These are phyloP conservation scores for Macaranga tanarius DNA, from an alignment of 441 rosid genomes.

Conservation along the genomic window DNA sequence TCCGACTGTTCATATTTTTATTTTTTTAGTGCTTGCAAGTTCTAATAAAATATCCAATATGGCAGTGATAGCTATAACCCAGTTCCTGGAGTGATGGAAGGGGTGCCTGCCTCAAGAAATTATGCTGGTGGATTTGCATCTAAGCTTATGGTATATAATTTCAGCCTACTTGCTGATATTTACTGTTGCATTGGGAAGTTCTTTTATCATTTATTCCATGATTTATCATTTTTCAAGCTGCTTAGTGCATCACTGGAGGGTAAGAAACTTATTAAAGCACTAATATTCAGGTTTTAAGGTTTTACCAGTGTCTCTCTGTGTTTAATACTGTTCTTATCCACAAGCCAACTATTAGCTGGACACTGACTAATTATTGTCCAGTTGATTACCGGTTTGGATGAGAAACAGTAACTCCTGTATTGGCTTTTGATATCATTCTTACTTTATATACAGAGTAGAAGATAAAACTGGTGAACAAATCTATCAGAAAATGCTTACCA, in stretches of 20 bases:
- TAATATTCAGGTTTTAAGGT: not conserved
- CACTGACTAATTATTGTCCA: not conserved
- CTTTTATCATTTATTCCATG: not conserved
- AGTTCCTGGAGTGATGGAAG: conserved; percentile 96
- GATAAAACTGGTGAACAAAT: not conserved
- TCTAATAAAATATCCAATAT: conserved; percentile 18
- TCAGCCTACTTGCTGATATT: not conserved
- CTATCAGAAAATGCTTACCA: not conserved
- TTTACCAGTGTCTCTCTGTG: not conserved
- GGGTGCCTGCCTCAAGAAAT: conserved; percentile 84
- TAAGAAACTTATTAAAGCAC: not conserved
- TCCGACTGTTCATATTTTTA: not conserved
- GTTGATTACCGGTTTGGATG: not conserved
- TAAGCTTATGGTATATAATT: conserved; percentile 69
- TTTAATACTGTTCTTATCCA: not conserved
- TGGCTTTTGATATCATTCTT: not conserved
- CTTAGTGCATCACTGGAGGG: not conserved
- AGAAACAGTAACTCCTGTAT: not conserved
- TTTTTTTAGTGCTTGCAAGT: conserved; percentile 9
- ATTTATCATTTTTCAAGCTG: not conserved
- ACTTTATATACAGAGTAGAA: not conserved
- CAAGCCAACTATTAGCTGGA: not conserved
- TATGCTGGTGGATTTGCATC: conserved; percentile 79
- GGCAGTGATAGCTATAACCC: conserved; percentile 88
- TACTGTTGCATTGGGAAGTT: not conserved